phyloP scores from a whole-genome alignment of 2,329 filamentous ascomycete species.

The Biscogniauxia mediterranea region DNA sequence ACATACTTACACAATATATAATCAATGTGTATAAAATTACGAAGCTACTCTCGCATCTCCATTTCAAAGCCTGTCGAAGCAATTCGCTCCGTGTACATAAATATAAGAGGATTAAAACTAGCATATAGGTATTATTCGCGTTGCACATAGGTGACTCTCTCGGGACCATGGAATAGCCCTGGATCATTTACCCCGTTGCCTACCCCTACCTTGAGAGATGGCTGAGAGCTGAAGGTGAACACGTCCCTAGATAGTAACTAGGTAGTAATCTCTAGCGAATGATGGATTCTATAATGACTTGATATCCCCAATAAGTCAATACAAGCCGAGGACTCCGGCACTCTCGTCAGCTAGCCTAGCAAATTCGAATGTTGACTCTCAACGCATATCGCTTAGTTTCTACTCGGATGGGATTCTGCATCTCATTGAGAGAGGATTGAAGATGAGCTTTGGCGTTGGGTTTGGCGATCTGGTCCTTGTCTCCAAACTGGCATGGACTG shows the following conservation, averaged over 20 bases:
- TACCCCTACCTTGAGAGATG: not conserved
- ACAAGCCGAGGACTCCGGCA: not conserved
- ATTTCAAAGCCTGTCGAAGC: not conserved
- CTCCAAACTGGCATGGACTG: slow-evolving; percentile 22
- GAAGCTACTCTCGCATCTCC: not conserved
- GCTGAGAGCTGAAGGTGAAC: not conserved
- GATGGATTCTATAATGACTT: not conserved
- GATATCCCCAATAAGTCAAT: not conserved
- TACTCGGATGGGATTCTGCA: not conserved
- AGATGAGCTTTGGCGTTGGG: slow-evolving; percentile 20
- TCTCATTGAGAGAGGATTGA: not conserved
- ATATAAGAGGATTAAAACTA: not conserved
- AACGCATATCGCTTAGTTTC: not conserved
- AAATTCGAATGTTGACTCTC: not conserved
- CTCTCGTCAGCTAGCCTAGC: slow-evolving; percentile 8
- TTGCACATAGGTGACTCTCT: too few relatives aligned
- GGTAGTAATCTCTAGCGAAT: not conserved
- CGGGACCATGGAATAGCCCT: not conserved
- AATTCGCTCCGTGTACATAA: not conserved
- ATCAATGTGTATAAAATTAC: not conserved
- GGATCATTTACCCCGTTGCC: not conserved
- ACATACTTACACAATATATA: not conserved
- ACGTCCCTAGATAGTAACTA: not conserved
- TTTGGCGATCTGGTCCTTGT: slow-evolving; percentile 21
- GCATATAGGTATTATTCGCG: too few relatives aligned